Evolutionary conservation across 345 rosid species (phyloP), one percentile per base, ranked within the genome.

Genomic region (Gossypium turneri): DNA sequence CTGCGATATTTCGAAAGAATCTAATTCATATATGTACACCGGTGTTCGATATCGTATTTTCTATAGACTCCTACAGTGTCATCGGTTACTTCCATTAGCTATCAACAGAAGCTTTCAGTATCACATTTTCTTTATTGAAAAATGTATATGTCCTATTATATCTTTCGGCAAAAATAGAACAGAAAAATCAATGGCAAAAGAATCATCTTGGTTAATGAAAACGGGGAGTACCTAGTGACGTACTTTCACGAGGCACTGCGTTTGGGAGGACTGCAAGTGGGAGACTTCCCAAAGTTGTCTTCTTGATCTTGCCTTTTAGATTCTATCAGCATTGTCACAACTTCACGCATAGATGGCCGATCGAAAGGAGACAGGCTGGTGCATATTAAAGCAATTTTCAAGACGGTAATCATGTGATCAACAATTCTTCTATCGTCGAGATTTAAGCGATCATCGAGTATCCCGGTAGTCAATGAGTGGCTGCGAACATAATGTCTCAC

Each of bases 291-390:
- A 0, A 75, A 82, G 76, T 79, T 77, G 3, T 85, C 90, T 76
- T 82, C 84, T 7, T 78, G 88, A 75, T 82, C 84, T 7, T 78
- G 88, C 74, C 85, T 82, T 13, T 80, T 88, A 15, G 98, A 92
- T 79, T 94, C 97, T 0, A 88, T 76, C 29, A 94, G 88, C 97
- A 92, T 92, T 62, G 65, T 68, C 38, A 92, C 94, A 44, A 90
- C 97, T 85, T 88, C 94, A 52, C 97, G 86, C 97, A 92, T 94
- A 41, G 97, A 82, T n/a, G 98, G 98, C 56, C 98, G 82, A 62
- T 88, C 95, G 2, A 76, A 73, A 4, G 98, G 97, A 38, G 93
- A 84, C 72, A 77, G 43, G 60, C 80, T 87, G 1, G 97, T 92
- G 84, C 98, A 94, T 5, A 90, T 77, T 0, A 94, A 77, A n/a